Base-by-base conservation (phyloP, 192 early-diverging fungal species). In the Thoreauomyces humboldtii region DNA sequence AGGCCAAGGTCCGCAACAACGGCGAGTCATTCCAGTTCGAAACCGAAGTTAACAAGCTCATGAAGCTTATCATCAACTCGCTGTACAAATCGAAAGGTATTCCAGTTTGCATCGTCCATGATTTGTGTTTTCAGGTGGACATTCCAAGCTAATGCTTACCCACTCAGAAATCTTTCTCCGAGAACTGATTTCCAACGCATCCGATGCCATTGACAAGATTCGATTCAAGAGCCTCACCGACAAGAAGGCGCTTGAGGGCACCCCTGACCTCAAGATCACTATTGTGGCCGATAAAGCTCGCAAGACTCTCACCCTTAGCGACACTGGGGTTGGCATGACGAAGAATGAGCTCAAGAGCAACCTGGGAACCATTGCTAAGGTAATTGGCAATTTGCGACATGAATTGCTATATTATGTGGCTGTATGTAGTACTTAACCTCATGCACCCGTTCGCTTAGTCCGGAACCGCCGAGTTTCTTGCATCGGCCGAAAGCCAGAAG, bases 251-350 rank as follows among this genome's bases (percentile, higher is more conserved):
- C 72, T 91, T 21, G 77, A 59, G n/a, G 35, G 67, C 19, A 89
- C 85, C 61, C 71, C 73, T 11, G 81, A 88, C 54, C 84, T 99
- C 41, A 91, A 89, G 47, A 92, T 99, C 65, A 82, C 78, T 42
- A 92, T 99, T 56, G 70, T 81, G 7, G 77, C 90, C 24, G 85
- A 98, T 77, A 75, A 81, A 59, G 86, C 86, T 12, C 62, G 78
- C 34, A 87, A 90, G 33, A 81, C 89, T 14, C 74, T 99, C 41
- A 86, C 86, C 5, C 94, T 99, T 54, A 80, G 78, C 32, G 97
- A 99, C 71, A 87, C 94, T 15, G 97, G 97, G 65, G 84, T 99
- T 45, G 97, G 97, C 44, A 98, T 98, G 97, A 94, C 88, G 51
- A 85, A 86, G 37, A 78, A 91, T 33, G 88, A 95, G 52, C 82